A percentile compares a stretch with the other conserved stretches of the same genome.
Conservation (phyloP, 306 rosid genomes). For the Macrotyloma uniflorum region DNA sequence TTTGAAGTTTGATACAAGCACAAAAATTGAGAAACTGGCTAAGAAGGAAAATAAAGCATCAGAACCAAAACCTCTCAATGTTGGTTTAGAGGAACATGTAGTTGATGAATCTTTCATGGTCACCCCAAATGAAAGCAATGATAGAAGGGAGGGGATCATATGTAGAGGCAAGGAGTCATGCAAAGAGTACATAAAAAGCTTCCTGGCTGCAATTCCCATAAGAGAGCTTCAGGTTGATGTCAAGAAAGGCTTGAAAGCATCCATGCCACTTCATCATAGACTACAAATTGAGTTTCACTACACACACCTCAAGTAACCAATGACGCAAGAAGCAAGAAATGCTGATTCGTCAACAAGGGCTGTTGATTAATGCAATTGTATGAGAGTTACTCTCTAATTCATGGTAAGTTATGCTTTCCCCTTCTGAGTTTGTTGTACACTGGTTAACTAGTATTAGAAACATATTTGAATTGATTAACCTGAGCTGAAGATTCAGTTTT, state of each 20-base stretch:
- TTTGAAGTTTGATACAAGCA: slow-evolving; percentile 64
- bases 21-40: slow-evolving; percentile 51
- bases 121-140: slow-evolving; percentile 22
- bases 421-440: slow-evolving; percentile 5
- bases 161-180: slow-evolving; percentile 72
- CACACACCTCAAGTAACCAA: slow-evolving; percentile 40
- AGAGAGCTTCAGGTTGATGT: slow-evolving; percentile 71
- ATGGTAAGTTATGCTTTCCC: neutral
- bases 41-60: slow-evolving; percentile 35
- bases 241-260: slow-evolving; percentile 67
- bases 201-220: slow-evolving; percentile 79
- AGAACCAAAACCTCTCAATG: slow-evolving; percentile 48
- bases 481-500: slow-evolving; percentile 18
- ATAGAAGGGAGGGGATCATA: slow-evolving; percentile 43
- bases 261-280: slow-evolving; percentile 69
- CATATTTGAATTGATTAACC: slow-evolving; percentile 1
- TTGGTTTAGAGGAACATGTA: slow-evolving; percentile 41
- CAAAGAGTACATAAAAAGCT: slow-evolving; percentile 79
- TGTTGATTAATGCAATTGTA: neutral
- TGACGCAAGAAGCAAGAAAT: neutral
- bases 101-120: slow-evolving; percentile 27
- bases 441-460: neutral
- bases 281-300: slow-evolving; percentile 72
- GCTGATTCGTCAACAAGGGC: neutral
- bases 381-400: neutral